Evolutionary conservation across 441 rosid species (phyloP).

Genomic region (Populus trichocarpa): DNA sequence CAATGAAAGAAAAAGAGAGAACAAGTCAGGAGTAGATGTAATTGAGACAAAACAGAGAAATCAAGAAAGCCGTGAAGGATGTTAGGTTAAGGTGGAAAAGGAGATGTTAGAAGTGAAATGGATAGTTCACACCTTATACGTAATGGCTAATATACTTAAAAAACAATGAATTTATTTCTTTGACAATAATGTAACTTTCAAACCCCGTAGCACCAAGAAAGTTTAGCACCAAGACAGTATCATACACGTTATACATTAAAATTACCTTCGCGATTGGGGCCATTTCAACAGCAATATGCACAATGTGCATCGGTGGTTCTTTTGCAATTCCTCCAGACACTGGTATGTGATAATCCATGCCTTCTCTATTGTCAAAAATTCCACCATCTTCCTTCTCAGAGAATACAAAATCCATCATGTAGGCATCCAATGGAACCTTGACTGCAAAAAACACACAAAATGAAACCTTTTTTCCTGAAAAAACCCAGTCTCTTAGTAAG

Average conservation of each 20-base stretch:
- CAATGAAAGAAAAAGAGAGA: too few relatives aligned
- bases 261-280: conserved; percentile 98
- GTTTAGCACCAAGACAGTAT: too few relatives aligned
- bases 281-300: conserved; percentile 97
- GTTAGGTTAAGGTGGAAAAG: too few relatives aligned
- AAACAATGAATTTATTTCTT: too few relatives aligned
- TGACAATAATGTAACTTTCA: too few relatives aligned
- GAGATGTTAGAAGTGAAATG: too few relatives aligned
- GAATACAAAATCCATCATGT: conserved; percentile 97
- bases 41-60: too few relatives aligned
- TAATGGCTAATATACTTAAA: too few relatives aligned
- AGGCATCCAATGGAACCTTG: conserved; percentile 88
- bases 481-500: neutral
- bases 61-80: too few relatives aligned
- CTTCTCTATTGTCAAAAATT: conserved; percentile 66
- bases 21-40: too few relatives aligned
- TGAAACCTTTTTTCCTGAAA: neutral
- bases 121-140: too few relatives aligned
- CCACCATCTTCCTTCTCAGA: conserved; percentile 94
- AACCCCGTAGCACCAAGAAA: too few relatives aligned
- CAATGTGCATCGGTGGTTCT: conserved; percentile 92
- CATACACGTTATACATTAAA: neutral
- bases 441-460: conserved; percentile 45
- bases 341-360: conserved; percentile 88
- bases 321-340: conserved; percentile 68